These are phyloP conservation scores for Cytidiella melzeri DNA, from an alignment of 768 basidiomycete genomes.

Conservation along the genomic window DNA sequence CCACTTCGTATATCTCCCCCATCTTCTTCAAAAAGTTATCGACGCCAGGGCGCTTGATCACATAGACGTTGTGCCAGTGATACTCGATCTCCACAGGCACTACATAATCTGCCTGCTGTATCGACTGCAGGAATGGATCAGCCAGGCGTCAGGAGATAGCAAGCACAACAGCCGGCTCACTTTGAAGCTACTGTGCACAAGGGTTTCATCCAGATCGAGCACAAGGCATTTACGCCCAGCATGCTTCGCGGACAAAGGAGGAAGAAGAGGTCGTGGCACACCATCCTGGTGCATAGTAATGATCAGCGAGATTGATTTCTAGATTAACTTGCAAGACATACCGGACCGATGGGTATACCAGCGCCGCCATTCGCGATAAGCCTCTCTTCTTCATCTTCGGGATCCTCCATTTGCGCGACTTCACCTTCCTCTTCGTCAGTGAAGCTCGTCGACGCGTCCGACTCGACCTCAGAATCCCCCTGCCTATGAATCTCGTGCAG, in stretches of 20 bases:
- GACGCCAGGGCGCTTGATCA: constrained; percentile 97
- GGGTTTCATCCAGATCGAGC: constrained; percentile 93
- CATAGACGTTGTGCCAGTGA: constrained; percentile 98
- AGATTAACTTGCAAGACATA: constrained; percentile 35
- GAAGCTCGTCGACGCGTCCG: constrained; percentile 47
- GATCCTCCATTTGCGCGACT: constrained; percentile 46
- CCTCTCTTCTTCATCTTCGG: constrained; percentile 87
- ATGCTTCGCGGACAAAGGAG: constrained; percentile 74
- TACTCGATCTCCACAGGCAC: constrained; percentile 99
- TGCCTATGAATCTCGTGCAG: constrained; percentile 31
- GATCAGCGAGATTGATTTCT: not conserved
- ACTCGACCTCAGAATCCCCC: constrained; percentile 42
- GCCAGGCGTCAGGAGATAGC: constrained; percentile 8
- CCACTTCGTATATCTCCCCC: constrained; percentile 98
- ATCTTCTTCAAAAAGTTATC: constrained; percentile 96
- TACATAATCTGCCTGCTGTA: constrained; percentile 92
- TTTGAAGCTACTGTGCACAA: constrained; percentile 98
- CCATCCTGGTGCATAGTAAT: constrained; percentile 60
- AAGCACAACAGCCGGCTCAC: constrained; percentile 39
- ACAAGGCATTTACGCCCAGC: constrained; percentile 92
- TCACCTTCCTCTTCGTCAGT: constrained; percentile 66
- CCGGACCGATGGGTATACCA: constrained; percentile 91
- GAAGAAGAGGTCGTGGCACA: constrained; percentile 77
- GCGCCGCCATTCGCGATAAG: constrained; percentile 88
- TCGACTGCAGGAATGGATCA: constrained; percentile 51